A percentile compares a stretch with the other conserved stretches of the same genome.
These are phyloP conservation scores for Geotrichum bryndzae DNA, from an alignment of 1,139 yeast species.

Conservation along the genomic window DNA sequence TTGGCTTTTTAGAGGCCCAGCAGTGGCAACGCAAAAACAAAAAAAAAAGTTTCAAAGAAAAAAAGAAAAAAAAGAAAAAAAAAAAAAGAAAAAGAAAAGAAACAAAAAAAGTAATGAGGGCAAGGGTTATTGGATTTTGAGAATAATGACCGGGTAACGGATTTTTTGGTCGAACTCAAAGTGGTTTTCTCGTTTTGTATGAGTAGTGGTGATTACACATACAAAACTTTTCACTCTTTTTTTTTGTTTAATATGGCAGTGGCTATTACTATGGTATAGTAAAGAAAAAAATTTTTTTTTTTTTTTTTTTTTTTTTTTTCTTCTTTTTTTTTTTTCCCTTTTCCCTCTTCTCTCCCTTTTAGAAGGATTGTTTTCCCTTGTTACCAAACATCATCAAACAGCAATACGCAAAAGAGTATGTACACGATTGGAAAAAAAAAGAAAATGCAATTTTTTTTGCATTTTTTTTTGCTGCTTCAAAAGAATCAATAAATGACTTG, in stretches of 20 bases:
- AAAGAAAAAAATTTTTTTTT: slow-evolving; percentile 1
- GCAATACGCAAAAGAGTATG: slow-evolving; percentile 17
- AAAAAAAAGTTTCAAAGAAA: not conserved
- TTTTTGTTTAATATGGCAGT: not conserved
- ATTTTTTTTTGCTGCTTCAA: no score
- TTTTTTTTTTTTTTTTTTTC: not conserved
- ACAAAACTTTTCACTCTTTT: not conserved
- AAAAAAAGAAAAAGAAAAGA: not conserved
- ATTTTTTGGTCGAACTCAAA: not conserved
- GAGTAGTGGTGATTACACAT: not conserved
- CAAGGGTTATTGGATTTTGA: not conserved
- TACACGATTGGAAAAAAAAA: not conserved
- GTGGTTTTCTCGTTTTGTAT: not conserved
- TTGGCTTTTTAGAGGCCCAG: not conserved
- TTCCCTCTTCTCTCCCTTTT: not conserved
- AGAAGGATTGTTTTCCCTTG: slow-evolving; percentile 10
- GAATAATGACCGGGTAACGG: not conserved
- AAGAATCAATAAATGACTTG: not conserved
- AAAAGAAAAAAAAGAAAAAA: not conserved
- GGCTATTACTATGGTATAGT: not conserved
- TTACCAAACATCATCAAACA: slow-evolving; percentile 9
- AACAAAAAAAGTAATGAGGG: not conserved
- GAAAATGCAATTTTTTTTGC: no score
- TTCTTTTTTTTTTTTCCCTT: not conserved
- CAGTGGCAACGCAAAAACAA: not conserved